A percentile compares a stretch with the other conserved stretches of the same genome.
phyloP scores from a whole-genome alignment of 2,329 filamentous ascomycete genomes.

The Pezicula carpinea region DNA sequence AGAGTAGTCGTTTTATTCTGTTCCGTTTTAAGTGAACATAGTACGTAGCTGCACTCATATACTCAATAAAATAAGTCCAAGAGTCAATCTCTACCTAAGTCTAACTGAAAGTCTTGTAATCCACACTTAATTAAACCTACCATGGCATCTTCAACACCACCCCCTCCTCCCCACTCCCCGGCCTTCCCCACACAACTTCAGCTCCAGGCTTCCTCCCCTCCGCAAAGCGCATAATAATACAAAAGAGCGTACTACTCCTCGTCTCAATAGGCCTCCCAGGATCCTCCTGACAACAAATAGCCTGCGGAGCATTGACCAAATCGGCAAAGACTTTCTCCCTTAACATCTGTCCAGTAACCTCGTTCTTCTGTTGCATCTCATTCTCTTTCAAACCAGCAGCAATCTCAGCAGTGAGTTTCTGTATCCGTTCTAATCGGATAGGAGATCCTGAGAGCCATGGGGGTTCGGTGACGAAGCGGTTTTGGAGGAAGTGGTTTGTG shows the following conservation, averaged over 20 bases:
- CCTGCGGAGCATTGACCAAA: conserved; percentile 29
- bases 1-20: no score
- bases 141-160: conserved; percentile 12
- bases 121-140: no score
- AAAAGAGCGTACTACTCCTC: conserved; percentile 31
- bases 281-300: conserved; percentile 32
- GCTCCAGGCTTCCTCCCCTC: conserved; percentile 18
- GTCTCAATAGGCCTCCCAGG: conserved; percentile 21
- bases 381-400: conserved; percentile 9
- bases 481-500: conserved; percentile 29
- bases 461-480: conserved; percentile 26
- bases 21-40: no score
- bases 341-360: conserved; percentile 21
- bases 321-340: conserved; percentile 32
- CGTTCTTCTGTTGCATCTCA: no score
- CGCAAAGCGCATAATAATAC: conserved; percentile 31
- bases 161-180: conserved; percentile 13
- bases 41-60: no score
- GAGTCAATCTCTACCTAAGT: no score
- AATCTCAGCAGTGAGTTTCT: conserved; percentile 23
- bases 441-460: conserved; percentile 30
- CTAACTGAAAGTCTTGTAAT: no score
- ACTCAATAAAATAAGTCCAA: no score
- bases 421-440: conserved; percentile 25
- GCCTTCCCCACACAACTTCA: conserved; percentile 27